Conservation (phyloP, 345 rosid species). For the Schrenkiella parvula region DNA sequence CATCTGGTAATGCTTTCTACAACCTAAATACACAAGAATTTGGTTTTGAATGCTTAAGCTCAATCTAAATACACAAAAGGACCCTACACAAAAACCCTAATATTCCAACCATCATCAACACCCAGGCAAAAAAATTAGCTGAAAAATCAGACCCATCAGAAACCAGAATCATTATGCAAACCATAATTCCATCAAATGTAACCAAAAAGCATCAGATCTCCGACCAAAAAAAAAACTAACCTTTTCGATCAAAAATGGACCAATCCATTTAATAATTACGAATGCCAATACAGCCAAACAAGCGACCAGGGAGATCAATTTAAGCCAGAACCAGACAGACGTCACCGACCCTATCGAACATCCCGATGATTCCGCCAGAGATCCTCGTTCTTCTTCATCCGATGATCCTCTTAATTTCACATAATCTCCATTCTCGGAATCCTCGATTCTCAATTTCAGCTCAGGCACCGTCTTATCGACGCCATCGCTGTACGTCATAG, state of each 20-base stretch:
- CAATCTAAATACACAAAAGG: not conserved
- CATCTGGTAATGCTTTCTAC: not conserved
- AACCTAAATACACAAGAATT: not conserved
- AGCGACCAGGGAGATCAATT: constrained; percentile 43
- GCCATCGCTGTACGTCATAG: constrained; percentile 62
- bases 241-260: constrained; percentile 88
- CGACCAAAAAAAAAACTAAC: constrained; percentile 30
- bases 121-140: not conserved
- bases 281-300: constrained; percentile 56
- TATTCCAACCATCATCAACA: constrained; percentile 6
- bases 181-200: not conserved
- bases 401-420: constrained; percentile 43
- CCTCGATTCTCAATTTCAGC: constrained; percentile 49
- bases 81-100: constrained; percentile 18
- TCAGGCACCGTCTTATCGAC: constrained; percentile 57
- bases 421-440: constrained; percentile 43
- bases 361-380: constrained; percentile 16
- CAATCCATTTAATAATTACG: constrained; percentile 80
- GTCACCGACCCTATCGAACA: constrained; percentile 44
- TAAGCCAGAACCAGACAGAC: constrained; percentile 69
- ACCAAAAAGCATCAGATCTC: not conserved
- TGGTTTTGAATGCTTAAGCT: not conserved
- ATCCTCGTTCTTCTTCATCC: constrained; percentile 43
- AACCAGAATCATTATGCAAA: not conserved
- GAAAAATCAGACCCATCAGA: not conserved